Base-by-base conservation (phyloP, 768 basidiomycete species). In the Phanerochaete sordida region DNA sequence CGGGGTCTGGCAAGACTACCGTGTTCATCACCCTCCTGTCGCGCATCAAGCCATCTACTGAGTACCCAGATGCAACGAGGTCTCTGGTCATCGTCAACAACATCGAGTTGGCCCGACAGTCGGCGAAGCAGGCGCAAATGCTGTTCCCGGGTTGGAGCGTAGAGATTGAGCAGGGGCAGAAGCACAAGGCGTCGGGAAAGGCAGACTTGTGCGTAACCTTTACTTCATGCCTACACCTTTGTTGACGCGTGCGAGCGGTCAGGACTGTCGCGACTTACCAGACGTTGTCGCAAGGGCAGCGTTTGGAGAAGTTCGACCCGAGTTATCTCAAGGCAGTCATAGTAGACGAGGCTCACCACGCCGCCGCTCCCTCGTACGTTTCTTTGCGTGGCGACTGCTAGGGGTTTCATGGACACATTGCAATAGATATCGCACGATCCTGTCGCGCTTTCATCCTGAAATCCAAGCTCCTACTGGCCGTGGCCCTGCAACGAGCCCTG, bases 341-440 rank as follows among this genome's bases (percentile, higher is more conserved):
- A 47, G 79, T 97, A 2, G 95, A 97, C 67, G 95, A 97, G 74
- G 95, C 95, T 0, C 96, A 98, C 70, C 96, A 98, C 72, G 91
- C 95, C 28, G 95, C 92, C 39, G 91, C 95, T 9, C 87, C 88
- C 30, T 94, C 95, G 86, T 95, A 75, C 57, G 85, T 76, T 21
- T 39, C 23, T 33, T 24, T 50, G 26, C 3, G 28, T 37, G 15
- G 2, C 30, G 12, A 15, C 33, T 16, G 15, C 5, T 30, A 24
- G 30, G n/a, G 57, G 48, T 46, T 19, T 62, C 48, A 19, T 31
- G 44, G 76, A 12, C 31, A 37, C 19, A 19, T 4, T 56, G 3
- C 52, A 44, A 47, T 58, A 86, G 93, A 28, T 96, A 96, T 72
- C 86, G 91, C 30, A 84, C 83, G 27, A 82, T 98, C 59, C 75